A percentile compares a stretch with the other conserved stretches of the same genome.
Conservation (phyloP, 2,329 filamentous ascomycete species). For the Cryphonectria naterciae region DNA sequence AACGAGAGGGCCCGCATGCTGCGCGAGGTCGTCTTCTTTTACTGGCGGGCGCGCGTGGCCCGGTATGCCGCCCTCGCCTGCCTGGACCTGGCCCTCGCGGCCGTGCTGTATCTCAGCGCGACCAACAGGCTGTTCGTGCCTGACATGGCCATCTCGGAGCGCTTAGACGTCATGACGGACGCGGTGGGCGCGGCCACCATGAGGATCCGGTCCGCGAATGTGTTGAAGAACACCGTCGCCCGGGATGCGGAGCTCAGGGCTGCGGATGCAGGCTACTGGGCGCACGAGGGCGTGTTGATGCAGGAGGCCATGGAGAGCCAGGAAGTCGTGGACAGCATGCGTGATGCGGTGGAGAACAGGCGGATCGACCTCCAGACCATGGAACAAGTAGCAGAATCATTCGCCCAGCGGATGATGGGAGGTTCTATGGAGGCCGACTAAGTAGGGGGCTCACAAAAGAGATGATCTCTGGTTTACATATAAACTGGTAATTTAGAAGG, state of each 20-base stretch:
- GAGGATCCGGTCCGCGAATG: slow-evolving; percentile 72
- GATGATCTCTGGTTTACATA: neutral
- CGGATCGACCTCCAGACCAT: slow-evolving; percentile 67
- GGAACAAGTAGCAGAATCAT: slow-evolving; percentile 65
- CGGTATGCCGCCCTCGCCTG: slow-evolving; percentile 67
- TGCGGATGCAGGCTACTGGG: slow-evolving; percentile 76
- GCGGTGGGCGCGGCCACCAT: slow-evolving; percentile 63
- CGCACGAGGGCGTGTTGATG: slow-evolving; percentile 73
- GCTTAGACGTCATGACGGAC: slow-evolving; percentile 64
- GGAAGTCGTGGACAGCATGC: slow-evolving; percentile 73
- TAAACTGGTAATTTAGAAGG: neutral
- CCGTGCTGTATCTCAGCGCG: slow-evolving; percentile 72
- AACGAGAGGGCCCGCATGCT: slow-evolving; percentile 67
- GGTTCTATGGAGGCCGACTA: neutral
- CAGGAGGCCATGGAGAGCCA: slow-evolving; percentile 77
- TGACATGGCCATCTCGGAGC: slow-evolving; percentile 64
- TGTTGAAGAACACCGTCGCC: slow-evolving; percentile 79
- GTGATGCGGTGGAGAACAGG: slow-evolving; percentile 63
- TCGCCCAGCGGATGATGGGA: slow-evolving; percentile 44
- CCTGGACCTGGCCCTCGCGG: slow-evolving; percentile 67
- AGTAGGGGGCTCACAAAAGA: neutral
- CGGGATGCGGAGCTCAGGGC: slow-evolving; percentile 73
- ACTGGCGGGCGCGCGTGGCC: slow-evolving; percentile 68
- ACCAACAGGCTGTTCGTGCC: slow-evolving; percentile 79
- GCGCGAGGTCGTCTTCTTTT: slow-evolving; percentile 69